Percentiles rank a stretch among this genome's conserved stretches.
Evolutionary conservation across 108 stramenopile genomes (phyloP).

Genomic region (Nitzschia sp.): DNA sequence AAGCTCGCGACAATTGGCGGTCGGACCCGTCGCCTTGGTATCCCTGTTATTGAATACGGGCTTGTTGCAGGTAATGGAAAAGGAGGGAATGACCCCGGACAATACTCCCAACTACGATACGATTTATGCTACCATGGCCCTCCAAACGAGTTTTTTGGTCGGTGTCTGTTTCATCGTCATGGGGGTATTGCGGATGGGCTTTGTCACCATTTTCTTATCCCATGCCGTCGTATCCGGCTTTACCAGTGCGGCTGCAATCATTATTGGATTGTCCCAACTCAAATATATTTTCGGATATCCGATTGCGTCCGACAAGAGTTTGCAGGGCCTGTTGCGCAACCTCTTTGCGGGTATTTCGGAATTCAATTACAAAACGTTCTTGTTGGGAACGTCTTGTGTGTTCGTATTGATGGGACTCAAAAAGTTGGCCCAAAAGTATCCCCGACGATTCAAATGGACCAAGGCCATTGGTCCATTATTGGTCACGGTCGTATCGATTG

Average conservation of each 20-base stretch:
- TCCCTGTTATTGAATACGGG: conserved; percentile 52
- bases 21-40: conserved; percentile 85
- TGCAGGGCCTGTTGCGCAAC: conserved; percentile 45
- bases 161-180: conserved; percentile 50
- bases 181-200: conserved; percentile 60
- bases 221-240: conserved; percentile 89
- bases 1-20: conserved; percentile 74
- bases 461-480: conserved; percentile 48
- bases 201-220: conserved; percentile 77
- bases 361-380: conserved; percentile 61
- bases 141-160: conserved; percentile 57
- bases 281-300: conserved; percentile 81
- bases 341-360: conserved; percentile 45
- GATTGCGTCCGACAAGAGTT: conserved; percentile 23
- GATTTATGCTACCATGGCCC: conserved; percentile 38
- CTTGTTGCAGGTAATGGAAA: conserved; percentile 24
- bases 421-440: conserved; percentile 29
- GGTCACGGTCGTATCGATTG: conserved; percentile 48
- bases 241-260: conserved; percentile 82
- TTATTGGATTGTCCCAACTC: conserved; percentile 84
- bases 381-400: conserved; percentile 45
- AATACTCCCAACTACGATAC: conserved; percentile 32
- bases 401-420: conserved; percentile 35
- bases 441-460: conserved; percentile 38
- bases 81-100: conserved; percentile 19